These are phyloP conservation scores for Podaxis pistillaris DNA, from an alignment of 768 basidiomycete species.

Conservation along the genomic window DNA sequence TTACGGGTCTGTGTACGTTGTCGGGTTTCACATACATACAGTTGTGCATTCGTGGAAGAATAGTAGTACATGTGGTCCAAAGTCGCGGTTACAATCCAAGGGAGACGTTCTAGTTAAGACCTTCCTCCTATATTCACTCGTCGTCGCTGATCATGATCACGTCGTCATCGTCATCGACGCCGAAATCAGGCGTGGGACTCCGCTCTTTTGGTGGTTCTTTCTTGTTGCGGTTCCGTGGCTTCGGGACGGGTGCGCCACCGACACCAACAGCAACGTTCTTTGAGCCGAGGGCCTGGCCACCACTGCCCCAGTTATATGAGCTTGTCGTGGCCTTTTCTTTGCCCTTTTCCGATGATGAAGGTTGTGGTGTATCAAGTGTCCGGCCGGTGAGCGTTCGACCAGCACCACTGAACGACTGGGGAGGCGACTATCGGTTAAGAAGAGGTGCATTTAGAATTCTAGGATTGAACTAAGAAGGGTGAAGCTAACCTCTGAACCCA, in stretches of 20 bases:
- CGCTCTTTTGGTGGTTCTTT: conserved; percentile 42
- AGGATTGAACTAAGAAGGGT: not conserved
- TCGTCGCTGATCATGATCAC: conserved; percentile 85
- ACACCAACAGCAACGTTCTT: conserved; percentile 43
- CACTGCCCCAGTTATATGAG: conserved; percentile 38
- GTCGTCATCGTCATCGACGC: conserved; percentile 82
- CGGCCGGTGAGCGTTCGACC: conserved; percentile 70
- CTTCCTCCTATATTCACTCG: conserved; percentile 14
- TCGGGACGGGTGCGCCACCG: conserved; percentile 53
- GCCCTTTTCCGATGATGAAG: conserved; percentile 38
- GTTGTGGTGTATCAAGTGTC: conserved; percentile 24
- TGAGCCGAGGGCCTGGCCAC: conserved; percentile 52
- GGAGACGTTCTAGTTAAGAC: not conserved
- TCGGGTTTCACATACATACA: not conserved
- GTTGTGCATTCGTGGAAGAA: conserved; percentile 1
- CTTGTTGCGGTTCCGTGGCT: conserved; percentile 36
- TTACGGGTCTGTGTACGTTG: not conserved
- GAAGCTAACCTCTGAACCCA: conserved; percentile 28
- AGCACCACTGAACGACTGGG: conserved; percentile 55
- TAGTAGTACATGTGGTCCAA: conserved; percentile 18
- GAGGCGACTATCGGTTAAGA: conserved; percentile 30
- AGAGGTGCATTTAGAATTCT: conserved; percentile 5
- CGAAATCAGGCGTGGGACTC: conserved; percentile 79
- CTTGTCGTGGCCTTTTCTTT: conserved; percentile 52
- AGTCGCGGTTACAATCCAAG: not conserved